Conservation (phyloP, 2,329 filamentous ascomycete genomes). For the Penicillium digitatum region DNA sequence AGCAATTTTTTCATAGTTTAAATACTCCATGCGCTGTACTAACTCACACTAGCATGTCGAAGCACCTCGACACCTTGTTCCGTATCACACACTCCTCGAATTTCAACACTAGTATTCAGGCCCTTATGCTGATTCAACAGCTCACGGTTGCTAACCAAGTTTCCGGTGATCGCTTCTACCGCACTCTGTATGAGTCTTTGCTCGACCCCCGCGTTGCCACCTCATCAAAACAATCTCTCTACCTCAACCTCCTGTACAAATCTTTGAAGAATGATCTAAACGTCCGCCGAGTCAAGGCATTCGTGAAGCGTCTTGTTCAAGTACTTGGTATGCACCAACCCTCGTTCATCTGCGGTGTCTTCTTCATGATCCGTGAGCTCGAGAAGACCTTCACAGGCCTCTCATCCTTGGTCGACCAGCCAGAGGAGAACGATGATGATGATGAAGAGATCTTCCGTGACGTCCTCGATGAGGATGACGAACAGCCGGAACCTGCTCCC, state of each 20-base stretch:
- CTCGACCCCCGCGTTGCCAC: constrained; percentile 81
- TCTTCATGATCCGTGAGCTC: constrained; percentile 82
- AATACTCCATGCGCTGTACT: not conserved
- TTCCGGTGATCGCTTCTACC: constrained; percentile 85
- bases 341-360: constrained; percentile 85
- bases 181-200: constrained; percentile 90
- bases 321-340: constrained; percentile 84
- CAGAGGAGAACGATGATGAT: constrained; percentile 72
- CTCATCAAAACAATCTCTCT: constrained; percentile 93
- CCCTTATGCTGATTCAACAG: constrained; percentile 90
- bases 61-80: constrained; percentile 90
- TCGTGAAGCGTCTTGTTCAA: constrained; percentile 89
- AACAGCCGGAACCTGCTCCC: constrained; percentile 24
- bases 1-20: constrained; percentile 25
- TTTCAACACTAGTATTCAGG: constrained; percentile 97
- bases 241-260: constrained; percentile 85
- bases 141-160: constrained; percentile 76
- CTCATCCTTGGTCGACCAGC: constrained; percentile 70
- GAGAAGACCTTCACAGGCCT: constrained; percentile 76
- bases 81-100: constrained; percentile 95
- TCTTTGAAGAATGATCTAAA: constrained; percentile 88
- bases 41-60: constrained; percentile 48
- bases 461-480: constrained; percentile 54
- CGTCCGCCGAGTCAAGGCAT: constrained; percentile 87
- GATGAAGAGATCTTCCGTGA: constrained; percentile 66